These are phyloP conservation scores for Pseudogymnoascus sp. DNA, from an alignment of 2,329 filamentous ascomycete species.

Conservation along the genomic window DNA sequence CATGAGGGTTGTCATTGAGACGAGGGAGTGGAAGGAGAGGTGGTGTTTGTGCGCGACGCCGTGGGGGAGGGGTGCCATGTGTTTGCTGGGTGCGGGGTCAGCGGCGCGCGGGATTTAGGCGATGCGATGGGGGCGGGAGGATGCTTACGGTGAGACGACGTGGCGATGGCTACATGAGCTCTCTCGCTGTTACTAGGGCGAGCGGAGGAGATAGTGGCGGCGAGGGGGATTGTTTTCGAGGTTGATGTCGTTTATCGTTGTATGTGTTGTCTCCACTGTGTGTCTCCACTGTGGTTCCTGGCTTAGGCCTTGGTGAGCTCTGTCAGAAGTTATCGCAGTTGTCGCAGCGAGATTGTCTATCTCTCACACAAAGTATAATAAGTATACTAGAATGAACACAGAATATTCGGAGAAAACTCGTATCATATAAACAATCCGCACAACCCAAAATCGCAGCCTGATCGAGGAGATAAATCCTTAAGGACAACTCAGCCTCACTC, in stretches of 20 bases:
- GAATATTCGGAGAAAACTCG: not conserved
- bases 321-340: not conserved
- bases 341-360: not conserved
- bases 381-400: not conserved
- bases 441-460: not conserved
- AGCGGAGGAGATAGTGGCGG: not conserved
- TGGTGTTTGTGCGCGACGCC: not conserved
- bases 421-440: not conserved
- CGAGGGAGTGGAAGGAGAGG: conserved; percentile 8
- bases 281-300: not conserved
- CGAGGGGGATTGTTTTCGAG: not conserved
- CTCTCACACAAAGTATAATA: not conserved
- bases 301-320: not conserved
- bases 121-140: not conserved
- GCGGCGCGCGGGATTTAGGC: not conserved
- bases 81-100: not conserved
- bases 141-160: not conserved
- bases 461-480: not conserved
- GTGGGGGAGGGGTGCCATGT: not conserved
- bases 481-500: not conserved
- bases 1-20: conserved; percentile 10
- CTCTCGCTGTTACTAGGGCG: not conserved
- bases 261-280: not conserved
- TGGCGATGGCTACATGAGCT: not conserved
- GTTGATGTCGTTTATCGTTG: not conserved